Evolutionary conservation across 2,329 filamentous ascomycete species (phyloP).

Genomic region (Alternaria arborescens): DNA sequence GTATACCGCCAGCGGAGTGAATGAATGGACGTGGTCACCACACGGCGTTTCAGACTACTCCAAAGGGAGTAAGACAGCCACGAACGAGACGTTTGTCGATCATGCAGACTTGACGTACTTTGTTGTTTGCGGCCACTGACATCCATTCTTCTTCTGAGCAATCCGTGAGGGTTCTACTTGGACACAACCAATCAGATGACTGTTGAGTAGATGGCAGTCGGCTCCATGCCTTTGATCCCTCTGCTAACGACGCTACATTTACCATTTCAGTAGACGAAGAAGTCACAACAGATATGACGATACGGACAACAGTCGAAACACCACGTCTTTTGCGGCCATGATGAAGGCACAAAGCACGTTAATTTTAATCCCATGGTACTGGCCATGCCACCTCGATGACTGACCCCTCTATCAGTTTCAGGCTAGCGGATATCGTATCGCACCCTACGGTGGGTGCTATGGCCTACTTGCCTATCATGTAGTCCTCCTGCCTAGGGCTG

Average conservation of each 20-base stretch:
- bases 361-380: constrained; percentile 43
- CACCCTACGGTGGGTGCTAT: constrained; percentile 37
- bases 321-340: constrained; percentile 28
- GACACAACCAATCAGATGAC: constrained; percentile 50
- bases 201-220: constrained; percentile 41
- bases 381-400: constrained; percentile 43
- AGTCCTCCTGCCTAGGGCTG: constrained; percentile 37
- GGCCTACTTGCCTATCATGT: constrained; percentile 31
- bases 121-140: constrained; percentile 48
- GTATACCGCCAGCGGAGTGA: constrained; percentile 39
- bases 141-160: constrained; percentile 48
- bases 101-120: constrained; percentile 41
- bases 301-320: constrained; percentile 43
- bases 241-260: constrained; percentile 49
- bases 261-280: constrained; percentile 41
- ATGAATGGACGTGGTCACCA: constrained; percentile 48
- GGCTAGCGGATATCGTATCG: constrained; percentile 41
- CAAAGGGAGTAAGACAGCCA: constrained; percentile 38
- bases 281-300: constrained; percentile 42
- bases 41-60: constrained; percentile 41
- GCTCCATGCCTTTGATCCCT: constrained; percentile 47
- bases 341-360: constrained; percentile 42
- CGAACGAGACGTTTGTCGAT: constrained; percentile 46
- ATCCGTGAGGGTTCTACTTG: constrained; percentile 47
- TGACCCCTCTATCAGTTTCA: constrained; percentile 35